Conservation (phyloP, 2,329 filamentous ascomycete genomes). For the Graphilbum ipis-grandicollis region DNA sequence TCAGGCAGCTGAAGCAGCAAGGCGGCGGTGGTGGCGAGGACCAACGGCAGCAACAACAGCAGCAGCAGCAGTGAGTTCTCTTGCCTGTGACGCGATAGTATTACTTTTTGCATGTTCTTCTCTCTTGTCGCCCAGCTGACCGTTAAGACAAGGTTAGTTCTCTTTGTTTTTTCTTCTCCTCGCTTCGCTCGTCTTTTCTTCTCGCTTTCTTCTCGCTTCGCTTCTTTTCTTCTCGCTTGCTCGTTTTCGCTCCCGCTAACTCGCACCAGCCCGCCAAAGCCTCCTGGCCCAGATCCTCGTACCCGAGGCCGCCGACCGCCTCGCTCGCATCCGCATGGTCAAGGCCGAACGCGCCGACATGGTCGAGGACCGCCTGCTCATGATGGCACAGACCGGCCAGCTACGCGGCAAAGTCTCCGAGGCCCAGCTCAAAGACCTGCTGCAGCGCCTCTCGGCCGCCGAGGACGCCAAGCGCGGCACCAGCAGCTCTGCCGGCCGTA, state of each 20-base stretch:
- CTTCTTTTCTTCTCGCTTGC: background rate
- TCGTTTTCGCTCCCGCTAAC: background rate
- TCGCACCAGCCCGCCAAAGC: slow-evolving; percentile 50
- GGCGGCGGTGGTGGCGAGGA: slow-evolving; percentile 28
- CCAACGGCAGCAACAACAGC: slow-evolving; percentile 45
- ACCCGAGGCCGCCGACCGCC: slow-evolving; percentile 80
- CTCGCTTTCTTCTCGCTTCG: background rate
- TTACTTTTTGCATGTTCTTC: background rate
- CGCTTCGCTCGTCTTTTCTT: no score
- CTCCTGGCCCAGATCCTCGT: slow-evolving; percentile 88
- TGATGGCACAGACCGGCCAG: slow-evolving; percentile 77
- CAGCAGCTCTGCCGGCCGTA: slow-evolving; percentile 51
- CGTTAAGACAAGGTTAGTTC: background rate
- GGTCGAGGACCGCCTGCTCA: slow-evolving; percentile 84
- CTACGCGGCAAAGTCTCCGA: slow-evolving; percentile 78
- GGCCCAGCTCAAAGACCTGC: slow-evolving; percentile 78
- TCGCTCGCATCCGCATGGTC: slow-evolving; percentile 87
- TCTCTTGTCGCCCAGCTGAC: no score
- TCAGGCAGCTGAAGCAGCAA: slow-evolving; percentile 79
- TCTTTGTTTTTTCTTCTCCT: no score
- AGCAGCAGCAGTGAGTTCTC: slow-evolving; percentile 10
- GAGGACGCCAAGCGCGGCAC: slow-evolving; percentile 45
- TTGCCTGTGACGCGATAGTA: no score
- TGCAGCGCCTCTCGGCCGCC: slow-evolving; percentile 71
- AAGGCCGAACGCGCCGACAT: slow-evolving; percentile 82